Evolutionary conservation across 2,329 filamentous ascomycete genomes (phyloP).

Genomic region (Pseudogymnoascus pannorum): DNA sequence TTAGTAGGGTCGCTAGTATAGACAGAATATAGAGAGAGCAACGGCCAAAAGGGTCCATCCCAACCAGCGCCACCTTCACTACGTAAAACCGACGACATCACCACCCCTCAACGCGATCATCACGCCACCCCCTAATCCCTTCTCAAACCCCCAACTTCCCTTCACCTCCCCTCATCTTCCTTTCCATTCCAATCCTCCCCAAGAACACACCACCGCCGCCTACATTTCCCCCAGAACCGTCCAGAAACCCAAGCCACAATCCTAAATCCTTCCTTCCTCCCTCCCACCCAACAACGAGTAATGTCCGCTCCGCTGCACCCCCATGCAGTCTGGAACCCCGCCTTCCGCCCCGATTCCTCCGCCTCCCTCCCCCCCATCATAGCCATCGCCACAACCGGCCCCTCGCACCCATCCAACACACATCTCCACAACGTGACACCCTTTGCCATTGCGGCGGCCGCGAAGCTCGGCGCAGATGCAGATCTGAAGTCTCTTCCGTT

Average conservation of each 20-base stretch:
- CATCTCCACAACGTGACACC: conserved; percentile 1
- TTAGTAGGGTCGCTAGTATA: background rate
- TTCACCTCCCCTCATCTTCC: background rate
- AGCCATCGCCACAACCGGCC: background rate
- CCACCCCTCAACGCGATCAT: background rate
- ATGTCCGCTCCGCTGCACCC: background rate
- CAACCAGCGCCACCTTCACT: background rate
- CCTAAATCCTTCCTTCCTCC: background rate
- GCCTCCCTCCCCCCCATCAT: background rate
- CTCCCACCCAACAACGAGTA: background rate
- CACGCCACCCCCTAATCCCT: background rate
- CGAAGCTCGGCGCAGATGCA: background rate
- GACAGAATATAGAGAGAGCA: background rate
- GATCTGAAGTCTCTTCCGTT: background rate
- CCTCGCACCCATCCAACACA: background rate
- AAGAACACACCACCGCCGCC: background rate
- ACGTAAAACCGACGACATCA: conserved; percentile 5
- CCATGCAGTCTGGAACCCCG: background rate
- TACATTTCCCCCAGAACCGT: background rate
- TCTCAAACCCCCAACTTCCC: background rate
- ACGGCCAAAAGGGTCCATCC: background rate
- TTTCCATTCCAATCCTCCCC: background rate
- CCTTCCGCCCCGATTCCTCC: background rate
- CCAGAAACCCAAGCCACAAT: background rate
- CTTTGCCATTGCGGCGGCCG: background rate